Conservation (phyloP, 2,329 filamentous ascomycete species). For the Venturia aucupariae region DNA sequence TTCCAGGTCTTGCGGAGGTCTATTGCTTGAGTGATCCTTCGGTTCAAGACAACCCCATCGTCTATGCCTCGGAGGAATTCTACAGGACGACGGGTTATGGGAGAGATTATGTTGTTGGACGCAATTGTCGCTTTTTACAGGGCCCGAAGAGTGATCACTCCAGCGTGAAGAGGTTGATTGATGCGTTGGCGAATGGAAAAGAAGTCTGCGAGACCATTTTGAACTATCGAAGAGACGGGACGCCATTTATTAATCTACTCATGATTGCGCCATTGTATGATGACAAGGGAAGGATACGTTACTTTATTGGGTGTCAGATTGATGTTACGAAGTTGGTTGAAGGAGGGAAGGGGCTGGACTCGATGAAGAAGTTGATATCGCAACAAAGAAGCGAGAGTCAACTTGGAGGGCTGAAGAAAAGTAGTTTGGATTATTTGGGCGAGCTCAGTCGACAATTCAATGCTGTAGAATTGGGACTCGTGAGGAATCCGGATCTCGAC, state of each 20-base stretch:
- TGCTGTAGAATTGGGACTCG: background rate
- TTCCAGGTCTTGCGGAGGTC: conserved; percentile 35
- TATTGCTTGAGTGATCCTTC: conserved; percentile 38
- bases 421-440: conserved; percentile 7
- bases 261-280: conserved; percentile 33
- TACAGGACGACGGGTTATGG: conserved; percentile 36
- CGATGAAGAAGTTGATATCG: conserved; percentile 26
- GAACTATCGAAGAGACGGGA: conserved; percentile 34
- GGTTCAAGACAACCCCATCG: conserved; percentile 35
- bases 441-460: conserved; percentile 2
- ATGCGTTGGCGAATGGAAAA: conserved; percentile 29
- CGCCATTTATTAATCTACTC: conserved; percentile 33
- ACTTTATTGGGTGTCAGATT: conserved; percentile 32
- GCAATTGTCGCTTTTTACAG: conserved; percentile 38
- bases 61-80: conserved; percentile 38
- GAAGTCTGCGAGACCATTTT: conserved; percentile 35
- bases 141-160: conserved; percentile 29
- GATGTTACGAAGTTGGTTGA: conserved; percentile 31
- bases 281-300: conserved; percentile 31
- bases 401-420: conserved; percentile 20
- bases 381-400: conserved; percentile 23
- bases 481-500: background rate
- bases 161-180: conserved; percentile 27
- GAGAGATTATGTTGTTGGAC: conserved; percentile 33
- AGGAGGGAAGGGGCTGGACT: conserved; percentile 28